Evolutionary conservation across 106 monocot species (phyloP), one percentile per base, ranked within the genome.

Genomic region (Alisma plantagoaquatica): DNA sequence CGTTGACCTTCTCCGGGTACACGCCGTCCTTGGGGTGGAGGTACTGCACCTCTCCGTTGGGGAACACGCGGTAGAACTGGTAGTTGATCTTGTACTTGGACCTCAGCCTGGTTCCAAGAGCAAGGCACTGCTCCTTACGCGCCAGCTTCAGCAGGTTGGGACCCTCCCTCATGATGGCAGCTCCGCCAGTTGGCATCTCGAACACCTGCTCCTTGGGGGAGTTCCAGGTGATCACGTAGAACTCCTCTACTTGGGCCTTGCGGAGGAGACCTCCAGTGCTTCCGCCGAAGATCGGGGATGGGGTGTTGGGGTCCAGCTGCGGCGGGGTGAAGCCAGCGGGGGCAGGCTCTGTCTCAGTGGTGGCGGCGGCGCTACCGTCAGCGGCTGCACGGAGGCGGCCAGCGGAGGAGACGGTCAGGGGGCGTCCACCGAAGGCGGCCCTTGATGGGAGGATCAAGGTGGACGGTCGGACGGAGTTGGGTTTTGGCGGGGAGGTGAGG

Each of bases 71-170:
- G 69, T 93, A 93, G 61, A 93, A 87, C 75, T 86, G 87, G 70
- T 87, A 93, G 27, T 75, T 87, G 64, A 93, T 93, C 87, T 93
- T 93, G 80, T 93, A 93, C 76, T 93, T 93, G 57, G 83, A 77
- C 35, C 93, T 66, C 31, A 93, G 70, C 63, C 83, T 52, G 0
- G 87, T 87, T 21, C 93, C 93, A 20, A 93, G 65, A 2, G 94
- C 94, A 43, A 94, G 63, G 62, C 94, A 94, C 80, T 94, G 94
- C 62, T 94, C 94, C 69, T 94, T 94, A 46, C 84, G 56, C 4
- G 94, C 83, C 27, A 94, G 80, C 73, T 94, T 94, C 64, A 94
- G 75, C 60, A 94, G 56, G 74, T 94, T 94, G 0, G 94, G 87
- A 0, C 94, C 94, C 38, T 87, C 72, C 18, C 94, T 63, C 94